Evolutionary conservation across 2,329 filamentous ascomycete species (phyloP).

Genomic region (Fusarium graminum): DNA sequence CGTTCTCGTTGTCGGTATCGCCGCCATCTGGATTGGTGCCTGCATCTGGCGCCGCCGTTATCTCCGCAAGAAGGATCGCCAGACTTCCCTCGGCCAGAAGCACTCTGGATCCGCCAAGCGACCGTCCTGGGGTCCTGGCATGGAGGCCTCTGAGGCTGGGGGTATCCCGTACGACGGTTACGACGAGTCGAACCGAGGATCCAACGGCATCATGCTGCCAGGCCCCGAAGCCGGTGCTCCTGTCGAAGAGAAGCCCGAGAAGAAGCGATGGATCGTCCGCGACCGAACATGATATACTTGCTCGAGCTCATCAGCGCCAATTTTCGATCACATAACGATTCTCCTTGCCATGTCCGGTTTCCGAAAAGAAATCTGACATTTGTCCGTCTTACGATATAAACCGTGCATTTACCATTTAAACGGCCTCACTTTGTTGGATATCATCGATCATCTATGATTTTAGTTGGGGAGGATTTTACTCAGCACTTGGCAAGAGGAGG

Average conservation of each 20-base stretch:
- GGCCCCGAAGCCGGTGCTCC: constrained; percentile 31
- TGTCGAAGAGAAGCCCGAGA: constrained; percentile 51
- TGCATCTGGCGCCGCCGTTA: constrained; percentile 81
- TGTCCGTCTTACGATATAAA: constrained; percentile 41
- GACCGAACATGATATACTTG: constrained; percentile 56
- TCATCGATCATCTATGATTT: constrained; percentile 30
- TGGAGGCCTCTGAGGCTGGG: constrained; percentile 42
- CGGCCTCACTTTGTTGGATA: constrained; percentile 40
- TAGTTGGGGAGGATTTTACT: constrained; percentile 8
- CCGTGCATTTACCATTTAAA: constrained; percentile 35
- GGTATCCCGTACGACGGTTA: constrained; percentile 51
- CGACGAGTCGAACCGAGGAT: constrained; percentile 48
- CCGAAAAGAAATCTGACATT: constrained; percentile 18
- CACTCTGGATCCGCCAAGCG: constrained; percentile 55
- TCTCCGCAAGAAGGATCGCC: constrained; percentile 75
- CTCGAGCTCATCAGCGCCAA: constrained; percentile 7
- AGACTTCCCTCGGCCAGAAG: constrained; percentile 55
- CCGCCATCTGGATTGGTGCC: constrained; percentile 74
- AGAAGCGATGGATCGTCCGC: constrained; percentile 63
- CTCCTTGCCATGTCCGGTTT: constrained; percentile 27
- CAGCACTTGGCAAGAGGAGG: constrained; percentile 6
- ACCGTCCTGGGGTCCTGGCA: constrained; percentile 55
- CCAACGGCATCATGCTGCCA: constrained; percentile 44
- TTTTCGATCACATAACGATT: constrained; percentile 27
- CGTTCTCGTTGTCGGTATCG: constrained; percentile 77